These are phyloP conservation scores for Tricholoma hemisulphureum DNA, from an alignment of 768 basidiomycete species.

Conservation along the genomic window DNA sequence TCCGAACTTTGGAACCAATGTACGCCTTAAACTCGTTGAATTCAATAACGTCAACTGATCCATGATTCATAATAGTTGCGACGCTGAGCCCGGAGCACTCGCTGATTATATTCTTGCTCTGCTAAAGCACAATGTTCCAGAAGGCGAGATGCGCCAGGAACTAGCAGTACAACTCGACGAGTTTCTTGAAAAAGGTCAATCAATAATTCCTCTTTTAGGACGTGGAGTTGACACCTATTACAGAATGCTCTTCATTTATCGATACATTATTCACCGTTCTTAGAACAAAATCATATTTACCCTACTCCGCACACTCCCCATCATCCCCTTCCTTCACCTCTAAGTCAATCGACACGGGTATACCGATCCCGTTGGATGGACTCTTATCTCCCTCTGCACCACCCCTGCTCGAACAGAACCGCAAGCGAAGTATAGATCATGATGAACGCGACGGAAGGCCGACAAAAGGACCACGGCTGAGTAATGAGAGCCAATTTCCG, in stretches of 20 bases:
- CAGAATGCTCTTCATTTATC: constrained; percentile 75
- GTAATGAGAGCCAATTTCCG: constrained; percentile 62
- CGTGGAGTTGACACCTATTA: constrained; percentile 9
- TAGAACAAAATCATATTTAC: constrained; percentile 81
- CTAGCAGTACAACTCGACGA: constrained; percentile 78
- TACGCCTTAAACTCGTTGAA: constrained; percentile 33
- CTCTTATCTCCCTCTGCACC: constrained; percentile 46
- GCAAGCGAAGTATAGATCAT: constrained; percentile 64
- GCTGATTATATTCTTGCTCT: constrained; percentile 94
- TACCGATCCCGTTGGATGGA: constrained; percentile 76
- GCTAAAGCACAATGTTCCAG: constrained; percentile 84
- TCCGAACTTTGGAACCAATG: constrained; percentile 90
- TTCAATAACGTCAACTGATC: not conserved
- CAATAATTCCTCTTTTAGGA: constrained; percentile 8
- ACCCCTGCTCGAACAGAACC: constrained; percentile 49
- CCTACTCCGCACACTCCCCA: constrained; percentile 50
- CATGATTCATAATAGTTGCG: constrained; percentile 60
- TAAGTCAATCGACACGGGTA: constrained; percentile 58
- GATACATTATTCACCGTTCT: constrained; percentile 84
- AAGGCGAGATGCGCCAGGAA: constrained; percentile 79
- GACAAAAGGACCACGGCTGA: constrained; percentile 71
- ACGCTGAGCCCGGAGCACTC: constrained; percentile 91
- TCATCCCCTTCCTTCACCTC: constrained; percentile 42
- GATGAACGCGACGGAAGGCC: constrained; percentile 63
- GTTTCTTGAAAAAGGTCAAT: constrained; percentile 86